These are phyloP conservation scores for Sanghuangporus weigelae DNA, from an alignment of 1,284 basidiomycete species.

Conservation along the genomic window DNA sequence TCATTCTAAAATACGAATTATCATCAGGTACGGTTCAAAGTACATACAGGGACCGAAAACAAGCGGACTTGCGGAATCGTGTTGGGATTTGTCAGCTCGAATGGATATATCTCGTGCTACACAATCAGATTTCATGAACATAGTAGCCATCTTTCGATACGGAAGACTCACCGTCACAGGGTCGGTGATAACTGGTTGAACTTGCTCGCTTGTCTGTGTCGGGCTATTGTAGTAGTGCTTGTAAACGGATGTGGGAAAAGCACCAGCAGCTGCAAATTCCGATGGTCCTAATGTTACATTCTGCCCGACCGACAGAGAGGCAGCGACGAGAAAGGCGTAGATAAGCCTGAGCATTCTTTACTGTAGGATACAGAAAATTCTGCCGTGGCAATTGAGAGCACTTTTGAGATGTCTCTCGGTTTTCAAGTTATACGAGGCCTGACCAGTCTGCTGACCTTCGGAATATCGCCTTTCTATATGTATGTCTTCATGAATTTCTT, in stretches of 20 bases:
- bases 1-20: constrained; percentile 34
- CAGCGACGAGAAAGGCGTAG: not conserved
- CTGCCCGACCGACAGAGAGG: not conserved
- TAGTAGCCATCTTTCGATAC: constrained; percentile 7
- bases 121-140: not conserved
- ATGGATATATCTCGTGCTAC: constrained; percentile 53
- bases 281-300: constrained; percentile 31
- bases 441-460: no score
- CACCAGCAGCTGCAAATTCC: constrained; percentile 53
- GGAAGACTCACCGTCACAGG: constrained; percentile 46
- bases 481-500: no score
- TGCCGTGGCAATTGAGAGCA: no score
- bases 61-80: constrained; percentile 42
- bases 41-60: not conserved
- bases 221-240: constrained; percentile 66
- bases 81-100: constrained; percentile 53
- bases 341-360: no score
- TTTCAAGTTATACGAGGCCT: no score
- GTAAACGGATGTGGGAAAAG: constrained; percentile 60
- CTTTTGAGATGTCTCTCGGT: no score
- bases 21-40: not conserved
- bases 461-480: no score
- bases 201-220: constrained; percentile 60
- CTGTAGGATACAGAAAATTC: no score
- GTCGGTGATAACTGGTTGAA: constrained; percentile 67